Conservation (phyloP, 2,329 filamentous ascomycete species). For the Cladosporium sp. region DNA sequence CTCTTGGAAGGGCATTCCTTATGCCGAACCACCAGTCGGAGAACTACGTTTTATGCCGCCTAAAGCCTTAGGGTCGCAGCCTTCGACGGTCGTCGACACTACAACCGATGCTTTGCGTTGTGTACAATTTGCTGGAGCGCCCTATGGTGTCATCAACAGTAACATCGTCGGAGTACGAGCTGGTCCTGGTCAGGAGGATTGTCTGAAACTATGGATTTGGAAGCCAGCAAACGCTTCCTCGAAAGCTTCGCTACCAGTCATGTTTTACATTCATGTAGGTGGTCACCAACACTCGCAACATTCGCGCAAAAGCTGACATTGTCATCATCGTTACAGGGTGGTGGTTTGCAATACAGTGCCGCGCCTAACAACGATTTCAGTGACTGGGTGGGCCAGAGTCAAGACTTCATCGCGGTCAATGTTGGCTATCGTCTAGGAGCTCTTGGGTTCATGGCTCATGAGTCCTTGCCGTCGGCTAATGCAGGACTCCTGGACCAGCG, state of each 20-base stretch:
- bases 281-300: background rate
- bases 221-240: slow-evolving; percentile 31
- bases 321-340: background rate
- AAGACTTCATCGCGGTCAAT: slow-evolving; percentile 49
- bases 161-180: slow-evolving; percentile 8
- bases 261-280: slow-evolving; percentile 30
- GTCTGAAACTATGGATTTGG: slow-evolving; percentile 46
- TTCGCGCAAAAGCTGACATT: background rate
- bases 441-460: slow-evolving; percentile 63
- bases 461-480: slow-evolving; percentile 43
- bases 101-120: slow-evolving; percentile 13
- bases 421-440: slow-evolving; percentile 62
- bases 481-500: slow-evolving; percentile 39
- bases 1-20: slow-evolving; percentile 11
- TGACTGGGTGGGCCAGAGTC: slow-evolving; percentile 9
- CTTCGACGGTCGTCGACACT: slow-evolving; percentile 8
- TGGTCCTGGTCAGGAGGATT: slow-evolving; percentile 32
- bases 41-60: slow-evolving; percentile 9
- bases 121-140: slow-evolving; percentile 12
- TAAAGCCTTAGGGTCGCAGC: background rate
- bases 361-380: slow-evolving; percentile 12
- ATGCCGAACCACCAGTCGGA: slow-evolving; percentile 7
- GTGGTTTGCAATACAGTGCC: slow-evolving; percentile 8
- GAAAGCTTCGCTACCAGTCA: slow-evolving; percentile 35
- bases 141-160: slow-evolving; percentile 7